Evolutionary conservation across 331 rosid species (phyloP), one percentile per base, ranked within the genome.

Genomic region (Pyrus hybrid): DNA sequence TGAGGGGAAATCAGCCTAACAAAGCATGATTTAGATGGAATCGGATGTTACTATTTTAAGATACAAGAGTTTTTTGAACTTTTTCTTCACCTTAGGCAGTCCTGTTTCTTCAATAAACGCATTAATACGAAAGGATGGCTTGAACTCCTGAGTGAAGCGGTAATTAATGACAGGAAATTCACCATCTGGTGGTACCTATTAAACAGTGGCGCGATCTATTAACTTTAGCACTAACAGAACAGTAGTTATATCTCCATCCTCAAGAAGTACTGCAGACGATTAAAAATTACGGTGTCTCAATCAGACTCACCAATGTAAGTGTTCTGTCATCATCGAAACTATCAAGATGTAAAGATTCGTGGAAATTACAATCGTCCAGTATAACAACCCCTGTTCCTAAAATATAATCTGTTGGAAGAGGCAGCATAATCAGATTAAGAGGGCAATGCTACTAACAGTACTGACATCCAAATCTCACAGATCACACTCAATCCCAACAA

Each of bases 81-180:
- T 12, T 61, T 45, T 76, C 74, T 79, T 81, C 76, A 91, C 97
- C 96, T 85, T 90, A 75, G 87, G 85, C 29, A 86, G 49, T 68
- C 96, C 95, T 53, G 91, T 74, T 85, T 94, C 97, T 88, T 91
- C 97, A 87, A 94, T 85, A 80, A 94, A 62, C 13, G 91, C 91
- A 80, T 82, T 94, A 75, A 91, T 83, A 41, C 89, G 87, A 80
- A 94, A 91, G 21, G 97, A 96, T 41, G 95, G 93, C 84, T 90
- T 94, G 83, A 88, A 94, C 78, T 85, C 82, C 86, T 87, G 95
- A 67, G 97, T 94, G 84, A 90, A 88, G 56, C 97, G 91, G 79
- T 94, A 91, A 64, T 91, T 94, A 97, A 94, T 94, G 83, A 94
- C 92, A 54, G 97, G 94, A 80, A 91, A 91, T 83, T 94, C 99